phyloP scores from a whole-genome alignment of 2,329 filamentous ascomycete genomes.

The Xylaria digitata region DNA sequence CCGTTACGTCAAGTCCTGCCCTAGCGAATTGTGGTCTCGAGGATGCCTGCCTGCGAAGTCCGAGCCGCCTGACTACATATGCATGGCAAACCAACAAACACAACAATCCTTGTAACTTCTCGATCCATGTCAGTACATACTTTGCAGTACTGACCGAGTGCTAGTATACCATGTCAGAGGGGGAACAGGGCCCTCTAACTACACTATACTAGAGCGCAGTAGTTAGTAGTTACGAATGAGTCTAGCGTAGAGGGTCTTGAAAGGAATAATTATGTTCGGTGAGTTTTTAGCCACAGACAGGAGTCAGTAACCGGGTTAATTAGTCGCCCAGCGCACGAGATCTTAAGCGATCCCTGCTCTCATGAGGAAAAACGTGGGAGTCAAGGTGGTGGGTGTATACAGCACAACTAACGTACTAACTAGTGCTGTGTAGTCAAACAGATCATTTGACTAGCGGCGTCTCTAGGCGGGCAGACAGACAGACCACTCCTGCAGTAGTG shows the following conservation, averaged over 20 bases:
- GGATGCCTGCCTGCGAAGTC: constrained; percentile 13
- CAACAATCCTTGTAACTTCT: constrained; percentile 6
- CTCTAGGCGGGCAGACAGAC: constrained; percentile 15
- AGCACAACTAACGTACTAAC: neutral
- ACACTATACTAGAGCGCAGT: neutral
- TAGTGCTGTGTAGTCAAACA: constrained; percentile 15
- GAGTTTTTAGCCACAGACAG: neutral
- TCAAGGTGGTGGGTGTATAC: neutral
- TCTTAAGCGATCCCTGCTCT: constrained; percentile 5
- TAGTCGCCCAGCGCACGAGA: constrained; percentile 9
- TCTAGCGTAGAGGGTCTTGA: constrained; percentile 13
- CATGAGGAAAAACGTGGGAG: constrained; percentile 7
- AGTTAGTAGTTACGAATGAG: neutral
- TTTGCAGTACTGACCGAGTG: no score
- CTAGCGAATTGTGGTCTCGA: constrained; percentile 7
- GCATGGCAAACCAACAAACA: constrained; percentile 18
- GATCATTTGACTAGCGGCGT: constrained; percentile 25
- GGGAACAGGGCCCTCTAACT: neutral
- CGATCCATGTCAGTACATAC: constrained; percentile 7
- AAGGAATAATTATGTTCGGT: constrained; percentile 17
- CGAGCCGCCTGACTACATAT: constrained; percentile 29
- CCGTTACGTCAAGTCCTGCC: constrained; percentile 15
- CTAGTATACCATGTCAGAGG: constrained; percentile 5
- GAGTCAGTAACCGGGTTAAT: constrained; percentile 20
- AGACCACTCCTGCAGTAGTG: constrained; percentile 29